These are phyloP conservation scores for Trichoderma semiorbis DNA, from an alignment of 2,329 filamentous ascomycete species.

Conservation along the genomic window DNA sequence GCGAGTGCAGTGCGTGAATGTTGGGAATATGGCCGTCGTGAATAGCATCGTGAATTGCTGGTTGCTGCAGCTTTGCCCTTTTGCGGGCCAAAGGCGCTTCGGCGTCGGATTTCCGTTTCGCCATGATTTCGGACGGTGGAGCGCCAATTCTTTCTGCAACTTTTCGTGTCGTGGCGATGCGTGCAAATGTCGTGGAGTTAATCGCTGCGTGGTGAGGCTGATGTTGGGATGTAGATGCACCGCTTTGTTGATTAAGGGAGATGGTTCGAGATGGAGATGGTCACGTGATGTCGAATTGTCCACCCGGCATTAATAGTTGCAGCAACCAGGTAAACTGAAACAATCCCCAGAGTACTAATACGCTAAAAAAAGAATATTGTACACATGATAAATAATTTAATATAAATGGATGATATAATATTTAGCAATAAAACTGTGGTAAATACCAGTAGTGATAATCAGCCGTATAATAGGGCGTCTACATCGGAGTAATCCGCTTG, in stretches of 20 bases:
- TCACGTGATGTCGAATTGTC: not conserved
- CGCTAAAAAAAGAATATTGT: too few relatives aligned
- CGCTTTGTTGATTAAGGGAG: not conserved
- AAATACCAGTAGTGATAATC: too few relatives aligned
- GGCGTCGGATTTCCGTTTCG: not conserved
- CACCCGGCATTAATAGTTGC: not conserved
- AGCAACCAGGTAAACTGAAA: not conserved
- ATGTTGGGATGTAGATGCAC: not conserved
- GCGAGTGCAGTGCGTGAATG: not conserved
- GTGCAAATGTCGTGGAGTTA: not conserved
- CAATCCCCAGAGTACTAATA: too few relatives aligned
- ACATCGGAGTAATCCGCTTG: rapidly evolving
- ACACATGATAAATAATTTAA: not conserved
- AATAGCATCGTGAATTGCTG: not conserved
- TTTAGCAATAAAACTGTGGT: too few relatives aligned
- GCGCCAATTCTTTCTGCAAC: rapidly evolving
- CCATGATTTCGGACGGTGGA: not conserved
- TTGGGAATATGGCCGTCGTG: not conserved
- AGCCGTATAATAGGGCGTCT: not conserved
- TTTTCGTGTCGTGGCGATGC: not conserved
- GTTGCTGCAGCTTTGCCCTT: not conserved
- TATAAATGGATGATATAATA: too few relatives aligned
- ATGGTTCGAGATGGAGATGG: rapidly evolving
- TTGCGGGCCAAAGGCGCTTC: not conserved
- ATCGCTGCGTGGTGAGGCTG: not conserved